Base-by-base conservation (phyloP, 2,329 filamentous ascomycete species). In the Paecilomyces sp. region DNA sequence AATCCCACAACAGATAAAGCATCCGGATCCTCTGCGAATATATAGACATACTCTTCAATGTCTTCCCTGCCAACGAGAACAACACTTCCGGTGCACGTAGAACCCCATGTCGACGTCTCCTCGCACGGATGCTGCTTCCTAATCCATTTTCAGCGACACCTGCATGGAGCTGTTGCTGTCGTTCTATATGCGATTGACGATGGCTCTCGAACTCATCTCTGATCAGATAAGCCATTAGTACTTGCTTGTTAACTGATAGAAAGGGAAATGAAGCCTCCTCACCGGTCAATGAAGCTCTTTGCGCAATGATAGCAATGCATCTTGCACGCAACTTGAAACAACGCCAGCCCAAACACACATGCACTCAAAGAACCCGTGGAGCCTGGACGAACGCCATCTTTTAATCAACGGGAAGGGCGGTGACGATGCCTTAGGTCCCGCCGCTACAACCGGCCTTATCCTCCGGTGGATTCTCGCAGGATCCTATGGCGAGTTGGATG, bases 251-350 rank as follows among this genome's bases (percentile, higher is more conserved):
- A 24, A 12, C 15, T 22, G 28, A 31, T 22, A 3, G 12, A 34
- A n/a, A 15, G 5, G 2, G 28, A 18, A 55, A 3, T 18, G 24
- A n/a, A 34, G 24, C 3, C n/a, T 24, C 22, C 34, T 55, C 11
- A 62, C 61, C 61, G 55, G 34, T 62, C 61, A 15, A 62, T 58
- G 59, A 62, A 62, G 50, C 61, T 57, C 52, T 62, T 62, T 12
- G 61, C 57, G 28, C 61, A 62, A 52, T 62, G 61, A 36, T 59
- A 57, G 51, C 61, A 62, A 57, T 62, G 56, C 61, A 62, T 62
- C 31, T 22, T 55, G 58, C 47, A 60, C 51, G 8, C n/a, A 9
- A 15, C 11, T 25, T 53, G 51, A n/a, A 53, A 30, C n/a, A 28
- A 22, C 51, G 6, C 51, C 12, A 53, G 15, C 13, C 9, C 28